Evolutionary conservation across 208 protist species (phyloP).

Genomic region (Acanthamoeba divionensis): DNA sequence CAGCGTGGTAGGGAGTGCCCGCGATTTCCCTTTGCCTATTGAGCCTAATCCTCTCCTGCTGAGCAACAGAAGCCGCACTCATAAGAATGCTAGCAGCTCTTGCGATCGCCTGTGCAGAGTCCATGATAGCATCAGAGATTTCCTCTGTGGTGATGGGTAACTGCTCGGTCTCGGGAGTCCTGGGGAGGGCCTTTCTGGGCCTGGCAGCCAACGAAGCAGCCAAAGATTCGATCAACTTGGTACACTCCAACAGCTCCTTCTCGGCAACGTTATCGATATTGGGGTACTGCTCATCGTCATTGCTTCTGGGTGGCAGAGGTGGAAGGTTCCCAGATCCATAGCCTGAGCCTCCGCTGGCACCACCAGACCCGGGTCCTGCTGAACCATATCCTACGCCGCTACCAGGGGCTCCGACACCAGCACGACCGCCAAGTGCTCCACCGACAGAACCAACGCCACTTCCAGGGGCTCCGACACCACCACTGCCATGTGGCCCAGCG

Average conservation of each 20-base stretch:
- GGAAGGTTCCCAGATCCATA: background rate
- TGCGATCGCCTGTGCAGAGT: background rate
- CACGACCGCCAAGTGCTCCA: too few relatives aligned
- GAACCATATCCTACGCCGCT: background rate
- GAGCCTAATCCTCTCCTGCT: background rate
- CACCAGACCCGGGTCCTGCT: background rate
- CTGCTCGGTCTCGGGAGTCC: background rate
- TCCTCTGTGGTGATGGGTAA: background rate
- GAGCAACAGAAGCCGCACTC: background rate
- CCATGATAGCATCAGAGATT: constrained; percentile 6
- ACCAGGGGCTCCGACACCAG: background rate
- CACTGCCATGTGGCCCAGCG: too few relatives aligned
- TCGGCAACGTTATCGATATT: background rate
- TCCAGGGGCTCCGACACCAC: too few relatives aligned
- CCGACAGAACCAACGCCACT: too few relatives aligned
- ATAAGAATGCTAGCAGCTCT: background rate
- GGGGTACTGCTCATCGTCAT: background rate
- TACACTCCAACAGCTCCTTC: background rate
- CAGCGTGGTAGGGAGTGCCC: background rate
- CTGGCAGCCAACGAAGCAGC: background rate
- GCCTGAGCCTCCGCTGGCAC: background rate
- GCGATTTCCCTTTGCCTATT: too few relatives aligned
- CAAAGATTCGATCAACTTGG: background rate
- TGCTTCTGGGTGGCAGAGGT: background rate
- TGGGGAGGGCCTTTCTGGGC: background rate